Conservation (phyloP, 805 yeast genomes). For the Tetrapisispora taiwanensis region DNA sequence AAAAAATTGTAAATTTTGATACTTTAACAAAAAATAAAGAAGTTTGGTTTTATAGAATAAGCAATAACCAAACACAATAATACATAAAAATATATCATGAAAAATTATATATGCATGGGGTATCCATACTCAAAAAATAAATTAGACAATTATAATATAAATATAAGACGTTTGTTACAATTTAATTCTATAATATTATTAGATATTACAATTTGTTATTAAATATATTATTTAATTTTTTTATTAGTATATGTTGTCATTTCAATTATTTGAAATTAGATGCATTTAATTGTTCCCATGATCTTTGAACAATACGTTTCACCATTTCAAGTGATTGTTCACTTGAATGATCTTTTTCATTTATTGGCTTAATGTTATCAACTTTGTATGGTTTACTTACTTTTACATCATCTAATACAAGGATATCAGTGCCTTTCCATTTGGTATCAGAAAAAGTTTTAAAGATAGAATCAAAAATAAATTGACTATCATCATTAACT, state of each 20-base stretch:
- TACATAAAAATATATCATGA: too few species aligned
- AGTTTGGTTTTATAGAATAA: too few species aligned
- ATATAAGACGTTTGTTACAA: too few species aligned
- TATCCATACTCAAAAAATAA: too few species aligned
- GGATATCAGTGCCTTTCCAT: slow-evolving; percentile 36
- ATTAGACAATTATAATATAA: too few species aligned
- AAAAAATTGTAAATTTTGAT: too few species aligned
- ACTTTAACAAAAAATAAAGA: too few species aligned
- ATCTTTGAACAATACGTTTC: slow-evolving; percentile 40
- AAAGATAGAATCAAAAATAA: slow-evolving; percentile 34
- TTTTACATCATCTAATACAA: slow-evolving; percentile 38
- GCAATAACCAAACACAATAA: too few species aligned
- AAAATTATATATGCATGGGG: too few species aligned
- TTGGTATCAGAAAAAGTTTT: slow-evolving; percentile 37
- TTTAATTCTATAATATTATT: too few species aligned
- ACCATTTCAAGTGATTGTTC: slow-evolving; percentile 33
- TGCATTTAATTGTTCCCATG: slow-evolving; percentile 30
- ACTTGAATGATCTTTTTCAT: slow-evolving; percentile 9
- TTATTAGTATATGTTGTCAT: slow-evolving; percentile 6
- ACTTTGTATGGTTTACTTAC: slow-evolving; percentile 37
- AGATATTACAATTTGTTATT: too few species aligned
- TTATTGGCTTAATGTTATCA: slow-evolving; percentile 15
- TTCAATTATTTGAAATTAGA: slow-evolving; percentile 24
- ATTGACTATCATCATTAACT: slow-evolving; percentile 35
- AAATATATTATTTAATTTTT: slow-evolving; percentile 9